Conservation (phyloP, 2,329 filamentous ascomycete genomes). For the Aspergillus quadrilineatus region DNA sequence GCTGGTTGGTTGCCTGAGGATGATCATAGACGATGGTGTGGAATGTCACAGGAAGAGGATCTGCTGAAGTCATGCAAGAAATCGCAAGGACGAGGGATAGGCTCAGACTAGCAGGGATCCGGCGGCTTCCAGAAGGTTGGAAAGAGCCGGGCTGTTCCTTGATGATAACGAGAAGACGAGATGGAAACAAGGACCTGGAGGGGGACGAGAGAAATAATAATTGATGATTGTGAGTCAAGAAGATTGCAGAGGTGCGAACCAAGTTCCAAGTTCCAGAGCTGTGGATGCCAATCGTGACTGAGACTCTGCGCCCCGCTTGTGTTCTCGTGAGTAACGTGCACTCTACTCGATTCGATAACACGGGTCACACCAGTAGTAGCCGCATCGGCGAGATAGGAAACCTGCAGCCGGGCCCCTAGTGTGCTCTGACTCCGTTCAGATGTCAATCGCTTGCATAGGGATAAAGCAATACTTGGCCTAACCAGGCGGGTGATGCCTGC, state of each 20-base stretch:
- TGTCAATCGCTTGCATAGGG: not conserved
- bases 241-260: not conserved
- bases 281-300: conserved; percentile 4
- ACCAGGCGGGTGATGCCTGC: not conserved
- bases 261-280: conserved; percentile 1
- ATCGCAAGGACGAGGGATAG: conserved; percentile 6
- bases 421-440: conserved; percentile 5
- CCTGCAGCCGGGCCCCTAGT: not conserved
- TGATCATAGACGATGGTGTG: conserved; percentile 4
- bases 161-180: not conserved
- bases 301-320: conserved; percentile 4
- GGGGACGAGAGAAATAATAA: not conserved
- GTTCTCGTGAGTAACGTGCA: conserved; percentile 2
- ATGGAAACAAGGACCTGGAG: not conserved
- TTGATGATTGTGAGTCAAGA: not conserved
- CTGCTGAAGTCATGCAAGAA: conserved; percentile 19
- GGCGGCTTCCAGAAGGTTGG: conserved; percentile 9
- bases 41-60: conserved; percentile 11
- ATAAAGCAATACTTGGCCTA: not conserved
- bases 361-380: not conserved
- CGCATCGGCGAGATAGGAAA: conserved; percentile 1
- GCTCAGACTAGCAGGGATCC: conserved; percentile 10
- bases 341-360: not conserved
- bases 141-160: not conserved
- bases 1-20: conserved; percentile 9